Percentiles rank a stretch among this genome's conserved stretches.
Evolutionary conservation across 768 basidiomycete genomes (phyloP).

Genomic region (Boletus patriciae): DNA sequence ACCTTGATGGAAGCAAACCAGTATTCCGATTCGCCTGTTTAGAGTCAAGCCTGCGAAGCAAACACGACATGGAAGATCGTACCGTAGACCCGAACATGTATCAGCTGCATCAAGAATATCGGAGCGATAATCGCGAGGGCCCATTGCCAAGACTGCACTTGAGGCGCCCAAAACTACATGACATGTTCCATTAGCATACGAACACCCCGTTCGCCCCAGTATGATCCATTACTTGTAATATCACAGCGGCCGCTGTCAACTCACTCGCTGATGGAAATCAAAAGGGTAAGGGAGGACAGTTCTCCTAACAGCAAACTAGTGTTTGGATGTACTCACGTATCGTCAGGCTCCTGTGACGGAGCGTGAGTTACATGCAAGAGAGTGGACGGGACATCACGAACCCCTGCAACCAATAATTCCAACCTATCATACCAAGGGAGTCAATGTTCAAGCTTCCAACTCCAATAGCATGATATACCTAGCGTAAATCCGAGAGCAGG

Average conservation of each 20-base stretch:
- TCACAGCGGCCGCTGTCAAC: constrained; percentile 56
- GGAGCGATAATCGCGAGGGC: constrained; percentile 55
- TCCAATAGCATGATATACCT: constrained; percentile 29
- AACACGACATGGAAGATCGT: neutral
- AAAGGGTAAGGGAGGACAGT: constrained; percentile 10
- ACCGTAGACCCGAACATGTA: constrained; percentile 59
- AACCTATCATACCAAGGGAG: constrained; percentile 34
- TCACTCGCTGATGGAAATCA: constrained; percentile 46
- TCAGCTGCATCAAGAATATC: constrained; percentile 52
- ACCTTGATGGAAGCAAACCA: constrained; percentile 69
- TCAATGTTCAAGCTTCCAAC: neutral
- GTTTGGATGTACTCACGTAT: constrained; percentile 33
- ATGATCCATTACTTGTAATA: constrained; percentile 39
- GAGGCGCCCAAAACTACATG: constrained; percentile 45
- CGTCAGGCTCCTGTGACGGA: constrained; percentile 35
- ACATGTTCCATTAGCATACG: neutral
- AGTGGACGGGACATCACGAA: constrained; percentile 11
- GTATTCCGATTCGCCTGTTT: constrained; percentile 57
- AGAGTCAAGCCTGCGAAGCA: neutral
- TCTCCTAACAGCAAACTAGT: neutral
- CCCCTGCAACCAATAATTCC: constrained; percentile 61
- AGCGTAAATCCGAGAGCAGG: constrained; percentile 60
- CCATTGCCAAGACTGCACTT: constrained; percentile 54
- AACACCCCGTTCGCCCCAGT: neutral
- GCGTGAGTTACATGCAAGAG: neutral